phyloP scores from a whole-genome alignment of 176 grass and related monocot species.

The Avena atlantica region DNA sequence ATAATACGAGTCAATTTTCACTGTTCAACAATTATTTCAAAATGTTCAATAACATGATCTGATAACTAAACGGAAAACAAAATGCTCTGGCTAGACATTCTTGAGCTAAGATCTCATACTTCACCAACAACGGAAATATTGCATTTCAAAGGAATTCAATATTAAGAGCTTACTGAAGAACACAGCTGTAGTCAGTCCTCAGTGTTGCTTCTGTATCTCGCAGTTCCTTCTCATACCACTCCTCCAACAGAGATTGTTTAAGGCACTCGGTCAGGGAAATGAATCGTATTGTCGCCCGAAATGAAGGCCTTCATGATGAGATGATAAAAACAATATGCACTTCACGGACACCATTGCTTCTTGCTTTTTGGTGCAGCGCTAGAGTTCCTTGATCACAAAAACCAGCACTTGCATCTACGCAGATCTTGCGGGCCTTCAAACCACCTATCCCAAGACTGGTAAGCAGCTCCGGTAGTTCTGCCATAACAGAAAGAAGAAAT shows the following conservation, averaged over 20 bases:
- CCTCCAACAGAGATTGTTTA: background rate
- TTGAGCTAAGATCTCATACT: slow-evolving; percentile 11
- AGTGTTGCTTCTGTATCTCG: background rate
- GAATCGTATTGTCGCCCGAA: background rate
- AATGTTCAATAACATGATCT: background rate
- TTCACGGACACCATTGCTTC: slow-evolving; percentile 11
- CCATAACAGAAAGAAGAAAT: background rate
- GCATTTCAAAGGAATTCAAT: background rate
- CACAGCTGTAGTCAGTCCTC: background rate
- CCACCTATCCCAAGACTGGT: slow-evolving; percentile 78
- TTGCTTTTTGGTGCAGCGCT: background rate
- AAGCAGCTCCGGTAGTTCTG: slow-evolving; percentile 70
- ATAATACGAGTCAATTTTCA: background rate
- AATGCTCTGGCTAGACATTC: slow-evolving; percentile 1
- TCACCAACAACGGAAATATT: background rate
- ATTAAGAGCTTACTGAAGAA: slow-evolving; percentile 20
- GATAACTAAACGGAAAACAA: background rate
- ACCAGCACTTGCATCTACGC: slow-evolving; percentile 76
- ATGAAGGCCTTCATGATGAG: slow-evolving; percentile 7
- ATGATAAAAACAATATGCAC: slow-evolving; percentile 17
- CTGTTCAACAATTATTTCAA: background rate
- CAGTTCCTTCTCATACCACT: background rate
- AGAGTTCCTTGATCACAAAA: slow-evolving; percentile 57
- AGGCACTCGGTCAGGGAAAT: background rate
- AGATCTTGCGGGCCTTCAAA: slow-evolving; percentile 86